Evolutionary conservation across 176 grass and related monocot genomes (phyloP), one percentile per base, ranked within the genome.

Genomic region (Aechmea fasciata): DNA sequence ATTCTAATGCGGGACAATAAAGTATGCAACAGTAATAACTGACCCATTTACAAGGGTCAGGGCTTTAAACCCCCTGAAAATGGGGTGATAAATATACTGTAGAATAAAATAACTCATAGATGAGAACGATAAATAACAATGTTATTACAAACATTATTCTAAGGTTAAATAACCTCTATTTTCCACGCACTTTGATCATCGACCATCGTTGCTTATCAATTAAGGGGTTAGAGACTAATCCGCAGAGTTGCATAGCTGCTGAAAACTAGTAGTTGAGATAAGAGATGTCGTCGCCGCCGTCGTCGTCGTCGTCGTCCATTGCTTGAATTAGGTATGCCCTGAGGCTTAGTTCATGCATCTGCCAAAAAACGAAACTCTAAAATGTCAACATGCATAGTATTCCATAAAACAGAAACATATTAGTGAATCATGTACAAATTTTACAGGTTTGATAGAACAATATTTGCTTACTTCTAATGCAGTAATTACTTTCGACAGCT

Each of bases 301-400:
- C 23, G 19, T 73, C 66, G 4, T 41, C 33, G 33, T 71, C 11
- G 72, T 63, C 83, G 17, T 85, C 73, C 66, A 68, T 80, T 9
- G 79, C 86, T 80, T 97, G 93, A 69, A 92, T 70, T 26, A 97
- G 50, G 51, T 85, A 80, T 14, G 89, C 59, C 65, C 89, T 78
- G 52, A 97, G 78, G 81, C 92, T 96, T 83, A 66, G 41, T 75
- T 97, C 89, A 51, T 79, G 77, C 73, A 83, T 87, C 93, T 92
- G 86, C 65, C 72, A 66, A 50, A 74, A 53, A 53, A 47, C 13
- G 18, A 19, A 29, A 64, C n/a, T 52, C 29, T n/a, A n/a, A 64
- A 19, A 41, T 23, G 33, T 41, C 17, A 2, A 66, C 47, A 57
- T 49, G 29, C 19, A 67, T 47, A 50, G 8, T 13, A 57, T 71